A percentile compares a stretch with the other conserved stretches of the same genome.
Conservation (phyloP, 176 grass and related monocot species). For the Oryza punctata region DNA sequence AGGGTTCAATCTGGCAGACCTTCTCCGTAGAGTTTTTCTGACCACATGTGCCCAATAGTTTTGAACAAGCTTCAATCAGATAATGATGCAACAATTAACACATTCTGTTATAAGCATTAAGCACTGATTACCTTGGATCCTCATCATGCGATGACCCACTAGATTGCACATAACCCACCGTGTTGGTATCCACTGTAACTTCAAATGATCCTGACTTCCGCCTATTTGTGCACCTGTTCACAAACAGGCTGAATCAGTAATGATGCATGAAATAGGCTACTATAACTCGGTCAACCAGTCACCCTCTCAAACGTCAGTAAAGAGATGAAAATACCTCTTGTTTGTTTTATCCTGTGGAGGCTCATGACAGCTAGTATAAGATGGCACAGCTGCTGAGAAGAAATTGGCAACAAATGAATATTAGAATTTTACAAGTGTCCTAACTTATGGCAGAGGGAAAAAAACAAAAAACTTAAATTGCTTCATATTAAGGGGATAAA, state of each 20-base stretch:
- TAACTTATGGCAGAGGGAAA: conserved; percentile 10
- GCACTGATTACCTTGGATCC: conserved; percentile 35
- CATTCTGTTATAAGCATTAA: conserved; percentile 1
- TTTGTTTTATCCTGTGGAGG: conserved; percentile 14
- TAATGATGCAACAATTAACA: conserved; percentile 8
- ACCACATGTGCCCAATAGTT: conserved; percentile 19
- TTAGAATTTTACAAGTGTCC: neutral
- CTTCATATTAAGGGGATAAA: neutral
- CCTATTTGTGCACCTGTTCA: conserved; percentile 21
- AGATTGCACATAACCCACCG: conserved; percentile 7
- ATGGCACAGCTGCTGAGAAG: conserved; percentile 17
- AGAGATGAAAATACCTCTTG: conserved; percentile 37
- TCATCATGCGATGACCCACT: conserved; percentile 17
- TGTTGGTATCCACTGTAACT: conserved; percentile 6
- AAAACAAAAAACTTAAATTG: neutral
- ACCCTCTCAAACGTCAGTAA: conserved; percentile 10
- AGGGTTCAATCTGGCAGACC: conserved; percentile 43
- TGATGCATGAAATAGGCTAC: neutral
- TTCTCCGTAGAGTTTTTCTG: conserved; percentile 38
- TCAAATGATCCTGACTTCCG: conserved; percentile 41
- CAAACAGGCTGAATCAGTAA: conserved; percentile 30
- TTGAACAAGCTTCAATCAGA: conserved; percentile 17
- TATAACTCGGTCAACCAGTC: neutral
- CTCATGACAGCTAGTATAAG: conserved; percentile 11
- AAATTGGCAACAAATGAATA: conserved; percentile 28